Conservation (phyloP, 345 rosid genomes). For the Eucalyptus erythrocorys region DNA sequence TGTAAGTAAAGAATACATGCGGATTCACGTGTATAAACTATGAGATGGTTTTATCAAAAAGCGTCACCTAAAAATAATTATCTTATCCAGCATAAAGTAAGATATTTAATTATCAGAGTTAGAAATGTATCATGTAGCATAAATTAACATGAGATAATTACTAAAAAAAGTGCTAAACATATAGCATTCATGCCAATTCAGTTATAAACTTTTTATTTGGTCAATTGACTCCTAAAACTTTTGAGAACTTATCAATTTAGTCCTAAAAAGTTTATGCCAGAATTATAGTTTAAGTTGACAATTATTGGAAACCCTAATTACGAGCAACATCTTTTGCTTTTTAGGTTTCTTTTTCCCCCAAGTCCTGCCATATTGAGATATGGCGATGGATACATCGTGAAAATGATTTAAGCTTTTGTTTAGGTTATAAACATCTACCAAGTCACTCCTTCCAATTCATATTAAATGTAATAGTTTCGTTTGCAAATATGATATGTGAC, state of each 20-base stretch:
- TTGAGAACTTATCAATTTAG: neutral
- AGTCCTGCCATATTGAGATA: neutral
- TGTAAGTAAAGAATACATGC: neutral
- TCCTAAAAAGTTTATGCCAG: neutral
- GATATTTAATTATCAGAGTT: neutral
- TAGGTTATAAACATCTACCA: neutral
- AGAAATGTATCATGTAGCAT: neutral
- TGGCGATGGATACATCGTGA: neutral
- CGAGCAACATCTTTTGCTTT: neutral
- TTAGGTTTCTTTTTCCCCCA: neutral
- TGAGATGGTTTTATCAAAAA: neutral
- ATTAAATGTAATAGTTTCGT: neutral
- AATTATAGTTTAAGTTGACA: neutral
- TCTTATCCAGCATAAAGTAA: neutral
- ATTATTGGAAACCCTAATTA: neutral
- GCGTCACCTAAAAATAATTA: neutral
- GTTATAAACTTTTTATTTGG: neutral
- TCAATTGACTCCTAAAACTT: fast-evolving
- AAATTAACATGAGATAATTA: neutral
- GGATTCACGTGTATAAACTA: neutral
- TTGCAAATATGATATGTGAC: neutral
- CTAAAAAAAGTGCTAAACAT: neutral
- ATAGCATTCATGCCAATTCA: neutral
- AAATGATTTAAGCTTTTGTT: neutral
- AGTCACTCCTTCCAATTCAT: neutral